Evolutionary conservation across 768 basidiomycete species (phyloP), one percentile per base, ranked within the genome.

Genomic region (Suillus sp.): DNA sequence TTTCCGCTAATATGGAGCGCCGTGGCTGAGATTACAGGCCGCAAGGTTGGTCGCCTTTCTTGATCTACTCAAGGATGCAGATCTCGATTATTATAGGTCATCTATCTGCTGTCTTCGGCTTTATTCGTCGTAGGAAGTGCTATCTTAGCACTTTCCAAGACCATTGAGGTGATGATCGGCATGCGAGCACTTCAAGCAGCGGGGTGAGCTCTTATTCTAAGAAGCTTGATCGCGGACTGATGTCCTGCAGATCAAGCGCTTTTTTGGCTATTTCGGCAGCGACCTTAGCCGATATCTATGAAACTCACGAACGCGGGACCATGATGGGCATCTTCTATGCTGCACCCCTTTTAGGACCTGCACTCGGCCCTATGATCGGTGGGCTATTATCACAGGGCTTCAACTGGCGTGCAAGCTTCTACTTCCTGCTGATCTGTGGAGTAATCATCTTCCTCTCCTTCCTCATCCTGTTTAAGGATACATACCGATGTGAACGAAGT

Each of bases 301-400:
- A 92, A 30, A 84, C 89, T 0, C 78, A 81, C 13, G 88, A 92
- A 71, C 81, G 92, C 58, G 93, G 93, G 5, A 85, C 82, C 22
- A 89, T 85, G 81, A 89, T 94, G 84, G 93, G 93, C 1, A 78
- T 92, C 9, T 94, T 88, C 74, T 93, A 90, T 67, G 86, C 87
- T 14, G 87, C 92, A 20, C 92, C 92, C 0, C 82, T 93, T 22
- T 83, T 95, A 22, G 92, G 92, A 2, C 86, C 87, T 10, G 82
- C 83, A n/a, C 67, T 91, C 4, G 91, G 90, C 0, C 89, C 91
- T 6, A 81, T 93, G 22, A 67, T 92, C 51, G 92, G 92, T 2
- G 91, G 92, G 0, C 81, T 76, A 4, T 75, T 93, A 3, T 87
- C 91, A 0, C 80, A 86, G 60, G 82, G 78, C 0, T 88, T 88